Evolutionary conservation across 495 filamentous ascomycete species (phyloP), one percentile per base, ranked within the genome.

Genomic region (Trichocladium uniseriatum): DNA sequence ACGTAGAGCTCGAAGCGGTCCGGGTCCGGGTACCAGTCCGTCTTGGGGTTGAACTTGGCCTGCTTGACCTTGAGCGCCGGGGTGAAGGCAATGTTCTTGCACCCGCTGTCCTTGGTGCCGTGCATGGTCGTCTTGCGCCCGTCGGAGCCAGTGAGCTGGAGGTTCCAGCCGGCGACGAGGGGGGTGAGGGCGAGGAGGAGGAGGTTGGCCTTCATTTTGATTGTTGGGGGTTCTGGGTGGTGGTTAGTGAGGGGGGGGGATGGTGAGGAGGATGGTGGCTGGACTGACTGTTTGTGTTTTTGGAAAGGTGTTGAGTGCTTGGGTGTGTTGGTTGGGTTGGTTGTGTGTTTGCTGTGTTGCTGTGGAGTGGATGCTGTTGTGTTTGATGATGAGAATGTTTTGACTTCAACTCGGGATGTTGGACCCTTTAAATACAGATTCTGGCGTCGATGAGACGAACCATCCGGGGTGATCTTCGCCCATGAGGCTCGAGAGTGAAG

Each of bases 51-150:
- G 43, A 52, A 46, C n/a, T 41, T 42, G 27, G 38, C 43, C 10
- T 28, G 16, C 19, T 52, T 52, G 50, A 52, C 37, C 16, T 52
- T 52, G 36, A 47, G 43, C 8, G 34, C 37, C 9, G 50, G 50
- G 3, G 37, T 52, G 21, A 52, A 52, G n/a, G 14, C 38, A 20
- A 52, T 47, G 43, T 52, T 47, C n/a, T 47, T 47, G 43, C 50
- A 52, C 37, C 50, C 43, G 36, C 37, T 46, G 50, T 47, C 38
- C 13, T 3, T 9, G 28, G 28, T 42, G 43, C 43, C 50, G 43
- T 36, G 29, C 31, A 40, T 46, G 38, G 13, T 37, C 20, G 24
- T 14, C 15, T 43, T 42, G 38, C 50, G 43, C 10, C 38, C 43
- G 49, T 46, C 49, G 8, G 18, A 16, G 18, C 43, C 19, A 10